These are phyloP conservation scores for Ciborinia camelliae DNA, from an alignment of 2,329 filamentous ascomycete genomes.

Conservation along the genomic window DNA sequence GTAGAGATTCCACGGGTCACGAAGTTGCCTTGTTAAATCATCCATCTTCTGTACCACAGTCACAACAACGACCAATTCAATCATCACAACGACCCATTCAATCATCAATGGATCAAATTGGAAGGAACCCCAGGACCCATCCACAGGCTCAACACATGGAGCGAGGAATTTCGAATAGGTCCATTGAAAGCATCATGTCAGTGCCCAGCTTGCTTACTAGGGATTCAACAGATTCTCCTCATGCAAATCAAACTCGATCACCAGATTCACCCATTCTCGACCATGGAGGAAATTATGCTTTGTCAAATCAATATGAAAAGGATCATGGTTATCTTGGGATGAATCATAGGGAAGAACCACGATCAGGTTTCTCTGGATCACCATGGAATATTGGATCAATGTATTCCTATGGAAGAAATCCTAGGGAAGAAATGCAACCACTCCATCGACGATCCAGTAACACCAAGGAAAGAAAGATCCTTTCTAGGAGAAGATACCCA, in stretches of 20 bases:
- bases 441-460: too few relatives aligned
- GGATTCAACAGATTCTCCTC: slow-evolving; percentile 59
- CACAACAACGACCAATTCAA: neutral
- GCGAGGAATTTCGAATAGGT: slow-evolving; percentile 36
- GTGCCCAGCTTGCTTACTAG: slow-evolving; percentile 56
- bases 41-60: slow-evolving; percentile 25
- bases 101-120: neutral
- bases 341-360: neutral
- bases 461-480: too few relatives aligned
- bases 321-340: neutral
- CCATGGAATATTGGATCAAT: too few relatives aligned
- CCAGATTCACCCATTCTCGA: slow-evolving; percentile 53
- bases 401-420: too few relatives aligned
- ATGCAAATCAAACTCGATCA: slow-evolving; percentile 52
- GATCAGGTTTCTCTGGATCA: neutral
- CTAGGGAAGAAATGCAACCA: too few relatives aligned
- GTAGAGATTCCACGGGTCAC: slow-evolving; percentile 54
- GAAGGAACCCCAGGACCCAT: slow-evolving; percentile 12
- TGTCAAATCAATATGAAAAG: slow-evolving; percentile 21
- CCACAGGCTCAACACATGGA: slow-evolving; percentile 24
- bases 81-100: slow-evolving; percentile 20
- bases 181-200: slow-evolving; percentile 37
- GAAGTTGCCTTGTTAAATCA: slow-evolving; percentile 56
- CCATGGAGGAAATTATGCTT: slow-evolving; percentile 39
- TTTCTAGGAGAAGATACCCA: slow-evolving; percentile 60